Evolutionary conservation across 345 rosid genomes (phyloP), one percentile per base, ranked within the genome.

Genomic region (sweet orange (Citrus sinensis)): DNA sequence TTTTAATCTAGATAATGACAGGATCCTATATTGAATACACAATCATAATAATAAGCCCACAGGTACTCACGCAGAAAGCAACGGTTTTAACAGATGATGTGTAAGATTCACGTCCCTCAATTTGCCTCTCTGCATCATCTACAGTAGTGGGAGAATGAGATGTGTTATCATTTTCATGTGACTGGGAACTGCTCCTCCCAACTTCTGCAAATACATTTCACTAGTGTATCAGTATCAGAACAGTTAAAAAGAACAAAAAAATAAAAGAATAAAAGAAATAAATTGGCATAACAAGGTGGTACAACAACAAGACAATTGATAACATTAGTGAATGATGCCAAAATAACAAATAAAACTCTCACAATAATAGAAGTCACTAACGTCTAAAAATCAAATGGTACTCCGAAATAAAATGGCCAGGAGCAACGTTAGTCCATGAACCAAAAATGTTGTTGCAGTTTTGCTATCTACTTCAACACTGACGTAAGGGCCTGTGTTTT

Each of bases 11-110:
- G 40, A 70, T 20, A 79, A 71, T 54, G 35, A 74, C 54, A 39
- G 3, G 14, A 77, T 19, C 34, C 76, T 20, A 68, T 16, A 79
- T 37, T 60, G 62, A 79, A 35, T 29, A 79, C 17, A 11, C 49
- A 54, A 80, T 14, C 51, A 67, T 39, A 55, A 54, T 51, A 73
- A 71, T 51, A 73, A 71, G 60, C 69, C 39, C 65, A 60, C 6
- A 70, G 67, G 80, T 64, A 89, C 97, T 84, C 80, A 93, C 99
- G 76, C 98, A 93, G 40, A 88, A 84, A 79, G 92, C 97, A 86
- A 92, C 95, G 42, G 97, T 91, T 84, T 79, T 88, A 76, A 90
- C 46, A 34, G 99, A 90, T 2, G 96, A 88, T 64, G 74, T 75
- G 81, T 73, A 81, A 59, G 80, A 67, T 73, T 81, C 88, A 81